Percentiles rank a stretch among this genome's conserved stretches.
These are phyloP conservation scores for Eremochloa ophiuroides DNA, from an alignment of 176 grass and related monocot genomes.

Conservation along the genomic window DNA sequence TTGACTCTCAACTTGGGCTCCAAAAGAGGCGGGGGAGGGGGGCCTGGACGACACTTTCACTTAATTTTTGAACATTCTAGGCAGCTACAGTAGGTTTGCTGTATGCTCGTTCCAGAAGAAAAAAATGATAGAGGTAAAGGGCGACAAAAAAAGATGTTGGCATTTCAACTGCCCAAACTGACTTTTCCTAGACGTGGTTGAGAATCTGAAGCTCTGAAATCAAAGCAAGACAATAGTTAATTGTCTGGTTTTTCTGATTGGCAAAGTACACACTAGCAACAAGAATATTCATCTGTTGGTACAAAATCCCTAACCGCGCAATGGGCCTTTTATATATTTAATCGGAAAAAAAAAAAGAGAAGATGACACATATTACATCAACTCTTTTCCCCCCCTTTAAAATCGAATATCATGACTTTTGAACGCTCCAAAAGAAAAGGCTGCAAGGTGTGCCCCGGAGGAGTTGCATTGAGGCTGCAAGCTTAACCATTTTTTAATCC, in stretches of 20 bases:
- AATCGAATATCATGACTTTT: background rate
- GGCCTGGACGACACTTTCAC: background rate
- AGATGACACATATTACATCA: background rate
- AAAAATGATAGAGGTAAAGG: background rate
- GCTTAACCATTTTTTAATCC: slow-evolving; percentile 6
- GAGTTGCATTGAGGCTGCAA: background rate
- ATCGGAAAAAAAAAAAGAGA: background rate
- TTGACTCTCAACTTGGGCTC: background rate
- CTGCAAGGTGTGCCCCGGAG: background rate
- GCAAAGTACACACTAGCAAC: background rate
- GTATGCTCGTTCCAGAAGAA: background rate
- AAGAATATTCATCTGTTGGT: background rate
- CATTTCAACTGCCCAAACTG: background rate
- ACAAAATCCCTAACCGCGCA: background rate
- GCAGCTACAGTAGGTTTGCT: background rate
- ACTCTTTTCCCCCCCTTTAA: background rate
- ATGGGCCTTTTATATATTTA: background rate
- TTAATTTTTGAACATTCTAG: background rate
- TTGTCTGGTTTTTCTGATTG: background rate
- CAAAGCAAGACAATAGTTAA: no score
- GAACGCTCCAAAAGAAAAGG: background rate
- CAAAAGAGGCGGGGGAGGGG: background rate
- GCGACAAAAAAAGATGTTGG: background rate
- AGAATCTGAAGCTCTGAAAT: background rate
- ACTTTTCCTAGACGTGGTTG: background rate